Conservation (phyloP, 805 yeast genomes). For the Starmera dryadoides region DNA sequence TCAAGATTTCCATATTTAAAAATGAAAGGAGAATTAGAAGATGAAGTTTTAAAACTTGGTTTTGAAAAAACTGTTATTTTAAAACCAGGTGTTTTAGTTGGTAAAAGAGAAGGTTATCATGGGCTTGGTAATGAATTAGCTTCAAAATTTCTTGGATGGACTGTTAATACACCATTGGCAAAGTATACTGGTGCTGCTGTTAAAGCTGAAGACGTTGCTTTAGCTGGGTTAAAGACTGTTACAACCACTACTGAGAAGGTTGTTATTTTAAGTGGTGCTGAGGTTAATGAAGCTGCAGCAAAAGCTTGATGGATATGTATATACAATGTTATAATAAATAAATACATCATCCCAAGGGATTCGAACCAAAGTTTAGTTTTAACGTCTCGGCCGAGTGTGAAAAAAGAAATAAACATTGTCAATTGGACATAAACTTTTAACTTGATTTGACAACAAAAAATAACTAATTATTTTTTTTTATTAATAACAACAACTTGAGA, state of each 20-base stretch:
- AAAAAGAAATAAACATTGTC: no score
- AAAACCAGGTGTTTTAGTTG: slow-evolving; percentile 71
- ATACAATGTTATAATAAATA: no score
- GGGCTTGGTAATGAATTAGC: slow-evolving; percentile 28
- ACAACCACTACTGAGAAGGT: slow-evolving; percentile 21
- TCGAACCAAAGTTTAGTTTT: no score
- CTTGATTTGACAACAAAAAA: no score
- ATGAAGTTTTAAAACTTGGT: slow-evolving; percentile 49
- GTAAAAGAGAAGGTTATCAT: slow-evolving; percentile 43
- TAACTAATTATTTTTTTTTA: no score
- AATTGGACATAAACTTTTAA: no score
- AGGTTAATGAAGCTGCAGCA: slow-evolving; percentile 14
- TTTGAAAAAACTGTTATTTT: slow-evolving; percentile 71
- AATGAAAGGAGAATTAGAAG: slow-evolving; percentile 73
- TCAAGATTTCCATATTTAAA: slow-evolving; percentile 57
- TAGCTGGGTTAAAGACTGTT: slow-evolving; percentile 39
- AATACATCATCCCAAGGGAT: no score
- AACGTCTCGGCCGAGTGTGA: no score
- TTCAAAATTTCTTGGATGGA: slow-evolving; percentile 23
- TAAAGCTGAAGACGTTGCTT: slow-evolving; percentile 61
- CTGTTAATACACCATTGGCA: slow-evolving; percentile 28
- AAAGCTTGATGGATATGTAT: no score
- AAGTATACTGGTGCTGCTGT: slow-evolving; percentile 35
- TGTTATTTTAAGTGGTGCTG: slow-evolving; percentile 22
- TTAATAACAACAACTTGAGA: no score